Evolutionary conservation across 2,329 filamentous ascomycete species (phyloP).

Genomic region (Bipolaris victoriae): DNA sequence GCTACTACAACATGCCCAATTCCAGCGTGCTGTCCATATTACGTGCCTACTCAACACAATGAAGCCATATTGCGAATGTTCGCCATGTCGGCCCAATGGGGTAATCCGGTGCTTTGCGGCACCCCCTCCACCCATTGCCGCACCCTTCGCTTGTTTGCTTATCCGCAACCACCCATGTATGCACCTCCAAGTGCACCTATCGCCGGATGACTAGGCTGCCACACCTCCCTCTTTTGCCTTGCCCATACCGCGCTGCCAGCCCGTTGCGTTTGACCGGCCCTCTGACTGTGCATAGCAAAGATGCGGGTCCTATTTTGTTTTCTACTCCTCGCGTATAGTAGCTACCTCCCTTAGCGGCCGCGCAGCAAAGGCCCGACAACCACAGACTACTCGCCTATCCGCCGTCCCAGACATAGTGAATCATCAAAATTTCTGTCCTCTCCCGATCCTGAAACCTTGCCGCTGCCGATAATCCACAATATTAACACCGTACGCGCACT

Average conservation of each 20-base stretch:
- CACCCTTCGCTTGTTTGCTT: not conserved
- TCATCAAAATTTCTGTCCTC: constrained; percentile 5
- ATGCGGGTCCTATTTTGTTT: constrained; percentile 28
- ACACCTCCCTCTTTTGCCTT: constrained; percentile 17
- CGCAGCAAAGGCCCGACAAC: constrained; percentile 28
- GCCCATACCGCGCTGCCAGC: constrained; percentile 24
- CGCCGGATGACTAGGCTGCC: constrained; percentile 21
- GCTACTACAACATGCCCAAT: constrained; percentile 22
- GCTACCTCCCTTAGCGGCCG: constrained; percentile 22
- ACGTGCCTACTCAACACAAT: constrained; percentile 26
- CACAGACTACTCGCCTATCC: constrained; percentile 29
- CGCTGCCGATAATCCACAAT: constrained; percentile 27
- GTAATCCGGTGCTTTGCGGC: constrained; percentile 17
- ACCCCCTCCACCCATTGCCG: constrained; percentile 16
- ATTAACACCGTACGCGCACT: constrained; percentile 19
- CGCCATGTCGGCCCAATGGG: constrained; percentile 20
- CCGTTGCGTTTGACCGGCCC: constrained; percentile 15
- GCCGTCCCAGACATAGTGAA: constrained; percentile 22
- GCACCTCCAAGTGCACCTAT: constrained; percentile 25
- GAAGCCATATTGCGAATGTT: constrained; percentile 29
- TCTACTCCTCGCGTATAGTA: constrained; percentile 19
- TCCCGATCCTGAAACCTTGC: constrained; percentile 10
- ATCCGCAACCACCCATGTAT: not conserved
- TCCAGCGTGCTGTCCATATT: constrained; percentile 10
- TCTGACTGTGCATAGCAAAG: constrained; percentile 19